These are phyloP conservation scores for Diaporthe velutina DNA, from an alignment of 2,329 filamentous ascomycete species.

Conservation along the genomic window DNA sequence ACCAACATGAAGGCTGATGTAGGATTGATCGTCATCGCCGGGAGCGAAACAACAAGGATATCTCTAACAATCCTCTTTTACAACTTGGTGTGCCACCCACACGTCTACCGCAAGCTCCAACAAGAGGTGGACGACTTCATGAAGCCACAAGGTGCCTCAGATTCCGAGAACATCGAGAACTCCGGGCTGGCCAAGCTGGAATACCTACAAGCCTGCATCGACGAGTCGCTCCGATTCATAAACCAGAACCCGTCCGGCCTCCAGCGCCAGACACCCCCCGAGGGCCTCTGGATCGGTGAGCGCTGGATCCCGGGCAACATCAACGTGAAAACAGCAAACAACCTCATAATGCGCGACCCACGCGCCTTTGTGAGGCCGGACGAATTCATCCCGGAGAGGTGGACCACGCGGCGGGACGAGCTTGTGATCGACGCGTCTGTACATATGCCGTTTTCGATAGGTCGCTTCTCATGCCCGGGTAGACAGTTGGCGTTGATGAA, in stretches of 20 bases:
- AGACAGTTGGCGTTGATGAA: slow-evolving; percentile 2
- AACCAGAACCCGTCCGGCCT: slow-evolving; percentile 11
- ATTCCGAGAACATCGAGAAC: neutral
- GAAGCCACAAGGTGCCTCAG: neutral
- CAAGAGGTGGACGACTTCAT: slow-evolving; percentile 76
- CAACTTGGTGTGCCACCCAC: slow-evolving; percentile 64
- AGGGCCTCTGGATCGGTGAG: slow-evolving; percentile 15
- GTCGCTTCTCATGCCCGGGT: slow-evolving; percentile 5
- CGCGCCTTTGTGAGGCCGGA: slow-evolving; percentile 41
- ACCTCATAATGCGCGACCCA: slow-evolving; percentile 12
- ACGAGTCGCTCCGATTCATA: neutral
- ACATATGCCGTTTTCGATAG: neutral
- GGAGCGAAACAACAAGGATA: slow-evolving; percentile 14
- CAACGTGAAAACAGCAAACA: slow-evolving; percentile 15
- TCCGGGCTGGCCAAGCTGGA: neutral
- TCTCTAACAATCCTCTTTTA: slow-evolving; percentile 6
- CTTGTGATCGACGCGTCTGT: neutral
- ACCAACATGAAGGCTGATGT: neutral
- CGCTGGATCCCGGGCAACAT: slow-evolving; percentile 25
- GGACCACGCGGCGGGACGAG: slow-evolving; percentile 43
- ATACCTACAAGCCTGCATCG: slow-evolving; percentile 19
- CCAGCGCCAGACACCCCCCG: slow-evolving; percentile 11
- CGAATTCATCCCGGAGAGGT: slow-evolving; percentile 51
- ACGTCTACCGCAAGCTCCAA: slow-evolving; percentile 70
- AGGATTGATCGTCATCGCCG: neutral